Conservation (phyloP, 768 basidiomycete genomes). For the Termitomyces eurrhizus region DNA sequence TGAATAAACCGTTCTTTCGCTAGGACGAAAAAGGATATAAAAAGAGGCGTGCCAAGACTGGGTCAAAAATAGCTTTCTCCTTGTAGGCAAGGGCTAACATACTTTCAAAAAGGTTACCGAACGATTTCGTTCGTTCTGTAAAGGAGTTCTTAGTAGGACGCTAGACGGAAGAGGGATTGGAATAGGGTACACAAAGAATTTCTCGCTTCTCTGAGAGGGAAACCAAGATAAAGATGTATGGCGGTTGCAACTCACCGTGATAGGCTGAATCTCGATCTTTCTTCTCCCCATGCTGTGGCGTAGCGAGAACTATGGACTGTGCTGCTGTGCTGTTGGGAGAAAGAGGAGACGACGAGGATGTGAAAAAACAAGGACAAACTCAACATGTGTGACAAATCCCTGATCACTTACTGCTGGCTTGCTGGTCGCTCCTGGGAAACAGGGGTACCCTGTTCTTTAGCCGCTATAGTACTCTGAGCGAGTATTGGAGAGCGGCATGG, state of each 20-base stretch:
- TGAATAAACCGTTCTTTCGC: constrained; percentile 18
- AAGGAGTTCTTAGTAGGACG: not conserved
- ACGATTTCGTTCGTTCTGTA: constrained; percentile 18
- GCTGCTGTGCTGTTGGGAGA: not conserved
- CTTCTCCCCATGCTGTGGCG: constrained; percentile 14
- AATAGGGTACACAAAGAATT: not conserved
- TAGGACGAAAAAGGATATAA: constrained; percentile 8
- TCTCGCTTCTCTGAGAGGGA: not conserved
- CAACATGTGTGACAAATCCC: constrained; percentile 7
- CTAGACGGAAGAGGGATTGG: not conserved
- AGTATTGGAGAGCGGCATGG: not conserved
- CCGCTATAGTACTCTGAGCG: too few relatives aligned
- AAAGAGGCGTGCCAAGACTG: constrained; percentile 15
- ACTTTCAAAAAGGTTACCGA: constrained; percentile 19
- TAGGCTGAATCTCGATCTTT: constrained; percentile 19
- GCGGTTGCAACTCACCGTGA: constrained; percentile 10
- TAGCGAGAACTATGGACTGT: not conserved
- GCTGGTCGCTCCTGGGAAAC: not conserved
- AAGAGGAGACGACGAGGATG: constrained; percentile 5
- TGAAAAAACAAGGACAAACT: constrained; percentile 13
- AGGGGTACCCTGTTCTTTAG: too few relatives aligned
- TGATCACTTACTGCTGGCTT: not conserved
- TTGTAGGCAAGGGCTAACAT: constrained; percentile 8
- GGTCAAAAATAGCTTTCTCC: constrained; percentile 19
- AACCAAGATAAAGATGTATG: not conserved